Percentiles rank a stretch among this genome's conserved stretches.
Evolutionary conservation across 192 early-diverging fungal genomes (phyloP).

Genomic region (Rhizophagus sp.): DNA sequence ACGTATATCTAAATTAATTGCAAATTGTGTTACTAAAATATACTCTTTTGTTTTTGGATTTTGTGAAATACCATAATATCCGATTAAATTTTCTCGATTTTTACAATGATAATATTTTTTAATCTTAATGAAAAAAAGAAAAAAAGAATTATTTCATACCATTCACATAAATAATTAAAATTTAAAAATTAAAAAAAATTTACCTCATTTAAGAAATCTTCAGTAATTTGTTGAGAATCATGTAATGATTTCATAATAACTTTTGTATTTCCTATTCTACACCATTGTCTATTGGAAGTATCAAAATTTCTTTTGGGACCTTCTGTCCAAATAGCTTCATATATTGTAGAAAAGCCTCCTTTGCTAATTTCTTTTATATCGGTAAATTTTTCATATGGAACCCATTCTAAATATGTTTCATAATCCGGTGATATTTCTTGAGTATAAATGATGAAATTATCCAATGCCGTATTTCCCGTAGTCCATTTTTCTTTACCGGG

Average conservation of each 20-base stretch:
- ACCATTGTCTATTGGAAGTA: neutral
- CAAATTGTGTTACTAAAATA: slow-evolving; percentile 2
- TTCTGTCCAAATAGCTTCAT: slow-evolving; percentile 1
- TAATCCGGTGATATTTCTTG: neutral
- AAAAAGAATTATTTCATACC: neutral
- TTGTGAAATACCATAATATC: neutral
- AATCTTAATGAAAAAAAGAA: neutral
- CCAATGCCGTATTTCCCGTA: neutral
- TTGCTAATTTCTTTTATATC: neutral
- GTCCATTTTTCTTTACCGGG: neutral
- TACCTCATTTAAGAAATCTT: neutral
- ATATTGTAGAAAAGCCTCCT: neutral
- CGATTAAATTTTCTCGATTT: neutral
- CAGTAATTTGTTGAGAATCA: neutral
- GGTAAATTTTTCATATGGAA: slow-evolving; percentile 4
- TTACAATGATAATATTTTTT: neutral
- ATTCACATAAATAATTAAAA: neutral
- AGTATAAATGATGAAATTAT: neutral
- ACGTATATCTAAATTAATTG: neutral
- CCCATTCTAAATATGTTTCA: neutral
- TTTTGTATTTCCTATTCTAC: neutral
- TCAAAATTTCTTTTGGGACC: neutral
- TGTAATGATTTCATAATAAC: slow-evolving; percentile 7
- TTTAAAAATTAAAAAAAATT: neutral
- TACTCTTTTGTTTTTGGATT: slow-evolving; percentile 7